Percentiles rank a stretch among this genome's conserved stretches.
Evolutionary conservation across 2,329 filamentous ascomycete species (phyloP).

Genomic region (Colletotrichum lupini): DNA sequence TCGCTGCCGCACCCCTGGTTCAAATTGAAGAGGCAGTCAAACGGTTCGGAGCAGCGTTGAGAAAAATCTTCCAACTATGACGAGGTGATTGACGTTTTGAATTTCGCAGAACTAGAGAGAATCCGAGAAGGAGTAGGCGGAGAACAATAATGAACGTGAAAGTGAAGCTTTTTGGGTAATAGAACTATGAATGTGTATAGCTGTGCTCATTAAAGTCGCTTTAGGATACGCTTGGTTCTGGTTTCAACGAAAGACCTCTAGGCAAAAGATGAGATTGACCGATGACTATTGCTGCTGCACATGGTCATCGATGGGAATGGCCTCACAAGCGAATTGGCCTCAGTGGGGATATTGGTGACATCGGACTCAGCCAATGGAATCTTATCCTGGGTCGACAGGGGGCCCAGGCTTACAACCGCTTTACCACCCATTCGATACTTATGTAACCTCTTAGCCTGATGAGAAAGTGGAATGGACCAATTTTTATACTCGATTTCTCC

Average conservation of each 20-base stretch:
- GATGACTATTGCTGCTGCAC: neutral
- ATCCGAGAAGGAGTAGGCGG: too few species aligned
- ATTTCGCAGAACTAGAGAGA: too few species aligned
- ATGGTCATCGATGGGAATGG: neutral
- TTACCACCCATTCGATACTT: neutral
- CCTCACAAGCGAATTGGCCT: slow-evolving; percentile 5
- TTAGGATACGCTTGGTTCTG: too few species aligned
- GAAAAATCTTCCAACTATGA: neutral
- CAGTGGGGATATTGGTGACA: neutral
- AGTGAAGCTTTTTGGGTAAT: too few species aligned
- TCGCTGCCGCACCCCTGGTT: neutral
- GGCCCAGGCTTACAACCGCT: neutral
- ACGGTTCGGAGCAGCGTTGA: neutral
- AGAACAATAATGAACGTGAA: too few species aligned
- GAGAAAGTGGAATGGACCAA: neutral
- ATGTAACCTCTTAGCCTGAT: neutral
- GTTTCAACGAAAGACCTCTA: too few species aligned
- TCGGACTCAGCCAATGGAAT: neutral
- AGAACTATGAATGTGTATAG: too few species aligned
- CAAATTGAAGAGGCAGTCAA: neutral
- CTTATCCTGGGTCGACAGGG: neutral
- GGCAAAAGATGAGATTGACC: neutral
- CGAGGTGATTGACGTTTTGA: neutral
- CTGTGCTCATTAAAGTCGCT: too few species aligned
- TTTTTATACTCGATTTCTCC: neutral